Evolutionary conservation across 2,329 filamentous ascomycete genomes (phyloP), one percentile per base, ranked within the genome.

Genomic region (Pseudomassariella vexata): DNA sequence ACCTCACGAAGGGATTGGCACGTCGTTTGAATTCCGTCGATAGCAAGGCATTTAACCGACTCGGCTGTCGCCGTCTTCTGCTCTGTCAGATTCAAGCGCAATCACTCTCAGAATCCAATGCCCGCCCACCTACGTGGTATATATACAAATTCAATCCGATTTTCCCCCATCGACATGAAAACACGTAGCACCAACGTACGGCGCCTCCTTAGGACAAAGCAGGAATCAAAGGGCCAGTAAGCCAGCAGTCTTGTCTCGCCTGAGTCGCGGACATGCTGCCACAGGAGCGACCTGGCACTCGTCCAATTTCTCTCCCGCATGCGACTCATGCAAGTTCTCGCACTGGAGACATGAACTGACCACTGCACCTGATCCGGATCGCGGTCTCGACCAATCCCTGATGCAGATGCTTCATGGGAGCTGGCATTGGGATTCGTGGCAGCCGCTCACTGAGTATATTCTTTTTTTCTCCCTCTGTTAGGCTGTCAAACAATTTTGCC

Each of bases 341-440:
- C 40, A 32, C 31, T 32, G 38, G 37, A 37, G 27, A 37, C 26
- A 25, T 21, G 17, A 30, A 11, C 22, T 22, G 34, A 34, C 38
- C 28, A 39, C 37, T 46, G 44, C 45, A 43, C 49, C 45, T 48
- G 38, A 49, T 45, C 41, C 46, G 49, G 48, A 31, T 36, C 36
- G 39, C 40, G 38, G 38, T 36, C 34, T 46, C 33, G 39, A 32
- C 47, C 49, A 52, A 52, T 47, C 42, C 44, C 38, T 36, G 28
- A 24, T 48, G 45, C 46, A 49, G 50, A 30, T 48, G 41, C 37
- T 51, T 38, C 44, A 48, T 34, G 40, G 29, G 36, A 36, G 35
- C 30, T 37, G 37, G 34, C 35, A 36, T 42, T 43, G 45, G n/a
- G 47, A 46, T 55, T 55, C 52, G 52, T 55, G 52, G 52, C 52